Evolutionary conservation across 495 filamentous ascomycete genomes (phyloP), one percentile per base, ranked within the genome.

Genomic region (Talaromyces wortmannii): DNA sequence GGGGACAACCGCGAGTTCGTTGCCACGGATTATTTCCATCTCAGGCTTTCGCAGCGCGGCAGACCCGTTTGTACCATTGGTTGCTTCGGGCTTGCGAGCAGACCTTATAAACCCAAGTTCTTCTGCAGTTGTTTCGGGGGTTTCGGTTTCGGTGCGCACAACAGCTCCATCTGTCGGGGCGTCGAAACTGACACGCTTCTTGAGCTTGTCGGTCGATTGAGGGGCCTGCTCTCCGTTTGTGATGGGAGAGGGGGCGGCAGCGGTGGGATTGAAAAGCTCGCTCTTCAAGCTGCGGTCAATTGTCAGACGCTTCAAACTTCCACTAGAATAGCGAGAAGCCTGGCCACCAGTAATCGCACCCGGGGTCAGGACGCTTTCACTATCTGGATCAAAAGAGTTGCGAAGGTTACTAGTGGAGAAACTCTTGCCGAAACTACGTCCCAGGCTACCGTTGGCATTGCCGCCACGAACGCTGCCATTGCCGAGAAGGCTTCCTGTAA

Each of bases 131-230:
- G 83, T 83, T n/a, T 79, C 71, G 8, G 76, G 65, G 50, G 70
- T 81, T 57, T 68, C 71, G 31, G 63, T 67, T 66, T 79, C 64
- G 63, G 75, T 63, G 40, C 73, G 69, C 17, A 77, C 68, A 56
- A 76, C 66, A 30, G 75, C 69, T 15, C 71, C 71, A 56, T 76
- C 76, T 13, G 70, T 64, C 4, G 72, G 76, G 8, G 84, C 81
- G 61, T 96, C 90, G 61, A 97, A 97, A 70, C 90, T 96, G 51
- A 97, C 94, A 54, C 84, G 83, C 73, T 96, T 96, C 62, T 83
- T 88, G 57, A 88, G 69, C 30, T 77, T 73, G 47, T 73, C 67
- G 13, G 67, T 50, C 5, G 77, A 65, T 11, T 65, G 71, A 4
- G 59, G 45, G 5, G 64, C 51, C 17, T 77, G 72, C 30, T 70